Base-by-base conservation (phyloP, 2,329 filamentous ascomycete species). In the Colletotrichum sp. region DNA sequence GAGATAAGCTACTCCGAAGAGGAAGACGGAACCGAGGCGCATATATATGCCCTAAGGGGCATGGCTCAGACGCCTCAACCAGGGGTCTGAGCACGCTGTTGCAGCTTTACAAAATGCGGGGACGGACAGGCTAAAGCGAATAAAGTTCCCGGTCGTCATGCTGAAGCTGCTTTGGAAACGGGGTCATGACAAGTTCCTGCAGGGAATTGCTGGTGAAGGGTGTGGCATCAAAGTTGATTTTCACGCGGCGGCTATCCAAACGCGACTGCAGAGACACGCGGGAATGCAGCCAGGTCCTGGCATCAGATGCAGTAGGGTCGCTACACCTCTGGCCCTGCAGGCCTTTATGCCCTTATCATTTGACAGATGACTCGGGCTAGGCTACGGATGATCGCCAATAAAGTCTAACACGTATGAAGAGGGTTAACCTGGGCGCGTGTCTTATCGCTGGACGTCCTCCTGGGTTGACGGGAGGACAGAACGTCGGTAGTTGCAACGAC, bases 1-100 rank as follows among this genome's bases (percentile, higher is more conserved):
- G 38, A 57, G 34, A 61, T 34, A 16, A 43, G 54, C 27, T 29
- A 27, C 27, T 54, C 31, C 27, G 55, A 57, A 73, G 15, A 65
- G 66, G 66, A 24, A 61, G 59, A 69, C 38, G 59, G 51, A 51
- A 51, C 62, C 55, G 55, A 55, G 43, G 62, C 71, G 71, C 71
- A 71, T 66, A 73, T 73, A 66, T 71, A 73, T 73, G 68, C 71
- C 71, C 18, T 27, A 36, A 66, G 47, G 34, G 71, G 71, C 47
- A 71, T 66, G 62, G 68, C 55, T 58, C 55, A 24, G 61, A 66
- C 29, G 16, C 62, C 51, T 31, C 5, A 11, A 5, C 13, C 15
- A 21, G 57, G 62, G 62, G 43, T 27, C 43, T n/a, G 47, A 65
- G 51, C 51, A 36, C 16, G 9, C 18, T 33, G 47, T 59, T 59